phyloP scores from a whole-genome alignment of 2,329 filamentous ascomycete genomes.

The Ophiostoma australiae region DNA sequence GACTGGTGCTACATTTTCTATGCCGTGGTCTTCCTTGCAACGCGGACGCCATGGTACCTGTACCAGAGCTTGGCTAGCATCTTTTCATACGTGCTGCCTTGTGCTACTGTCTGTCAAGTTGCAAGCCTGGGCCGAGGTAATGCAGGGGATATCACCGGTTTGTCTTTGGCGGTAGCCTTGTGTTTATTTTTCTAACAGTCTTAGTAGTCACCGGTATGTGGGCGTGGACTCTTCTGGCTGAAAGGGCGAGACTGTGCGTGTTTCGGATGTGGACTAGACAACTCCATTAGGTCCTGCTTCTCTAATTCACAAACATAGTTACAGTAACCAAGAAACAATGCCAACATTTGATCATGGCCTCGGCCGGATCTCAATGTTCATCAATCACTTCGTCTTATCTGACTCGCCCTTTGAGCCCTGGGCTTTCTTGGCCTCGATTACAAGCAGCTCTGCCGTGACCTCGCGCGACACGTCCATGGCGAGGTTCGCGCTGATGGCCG shows the following conservation, averaged over 20 bases:
- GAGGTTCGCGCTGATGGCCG: constrained; percentile 47
- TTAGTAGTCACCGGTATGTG: constrained; percentile 47
- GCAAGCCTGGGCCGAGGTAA: constrained; percentile 45
- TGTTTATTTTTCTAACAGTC: constrained; percentile 61
- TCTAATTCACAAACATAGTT: too few relatives aligned
- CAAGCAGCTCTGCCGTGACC: constrained; percentile 23
- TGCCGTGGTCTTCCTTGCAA: constrained; percentile 59
- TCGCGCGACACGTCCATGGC: constrained; percentile 38
- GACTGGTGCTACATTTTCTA: constrained; percentile 69
- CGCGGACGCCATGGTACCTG: constrained; percentile 61
- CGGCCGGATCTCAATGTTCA: background rate
- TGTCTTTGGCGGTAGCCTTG: constrained; percentile 63
- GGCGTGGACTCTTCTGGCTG: constrained; percentile 46
- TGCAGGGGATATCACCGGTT: constrained; percentile 62
- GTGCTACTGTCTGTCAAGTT: constrained; percentile 59
- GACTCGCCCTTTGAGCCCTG: background rate
- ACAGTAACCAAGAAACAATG: too few relatives aligned
- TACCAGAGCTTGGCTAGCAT: constrained; percentile 64
- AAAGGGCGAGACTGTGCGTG: constrained; percentile 28
- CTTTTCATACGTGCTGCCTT: constrained; percentile 63
- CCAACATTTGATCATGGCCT: background rate
- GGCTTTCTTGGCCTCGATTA: background rate
- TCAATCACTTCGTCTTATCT: background rate
- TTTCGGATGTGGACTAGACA: background rate
- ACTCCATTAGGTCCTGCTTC: background rate